Base-by-base conservation (phyloP, 1,139 yeast species). In the Candida mesenterica region DNA sequence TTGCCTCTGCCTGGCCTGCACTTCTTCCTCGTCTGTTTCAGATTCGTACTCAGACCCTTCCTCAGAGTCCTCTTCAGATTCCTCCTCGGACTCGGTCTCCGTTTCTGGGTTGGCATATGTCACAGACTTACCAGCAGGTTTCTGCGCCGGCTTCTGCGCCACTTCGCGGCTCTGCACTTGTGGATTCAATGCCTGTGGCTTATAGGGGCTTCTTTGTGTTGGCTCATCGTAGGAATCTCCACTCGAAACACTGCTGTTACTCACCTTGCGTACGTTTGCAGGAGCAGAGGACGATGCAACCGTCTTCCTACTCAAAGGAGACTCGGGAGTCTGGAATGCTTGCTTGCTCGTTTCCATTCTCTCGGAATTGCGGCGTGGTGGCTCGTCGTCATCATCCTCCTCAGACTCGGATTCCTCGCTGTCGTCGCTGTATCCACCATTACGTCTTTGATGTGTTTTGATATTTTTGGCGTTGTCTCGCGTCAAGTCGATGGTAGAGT, bases 1-100 rank as follows among this genome's bases (percentile, higher is more conserved):
- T 48, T 69, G 76, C 44, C 74, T 62, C 45, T 66, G 68, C 50
- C 70, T 64, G 1, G 74, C 72, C 38, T 61, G 57, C 3, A 47
- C 48, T 24, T 58, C 57, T 16, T 44, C 49, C 1, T 45, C 48
- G 5, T 53, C 59, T 4, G 52, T 55, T 3, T 46, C 53, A 1
- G 41, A 42, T n/a, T 46, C 53, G 9, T 40, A 39, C 17, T 41
- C 47, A 8, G 41, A 44, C 4, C 43, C 50, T 4, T 43, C 48
- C 12, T 42, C 46, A 15, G 52, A 55, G 1, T 45, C 50, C 3
- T 43, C 46, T 6, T 45, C 49, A 4, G 41, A 45, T 5, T 36
- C 43, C 10, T 33, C 33, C 12, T 46, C 44, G 5, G 37, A 17
- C 10, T 33, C 42, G 5, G 42, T 35, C 29, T 38, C 42, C 4